Percentiles rank a stretch among this genome's conserved stretches.
phyloP scores from a whole-genome alignment of 176 grass and related monocot genomes.

The Cenchrus fungigraminus region DNA sequence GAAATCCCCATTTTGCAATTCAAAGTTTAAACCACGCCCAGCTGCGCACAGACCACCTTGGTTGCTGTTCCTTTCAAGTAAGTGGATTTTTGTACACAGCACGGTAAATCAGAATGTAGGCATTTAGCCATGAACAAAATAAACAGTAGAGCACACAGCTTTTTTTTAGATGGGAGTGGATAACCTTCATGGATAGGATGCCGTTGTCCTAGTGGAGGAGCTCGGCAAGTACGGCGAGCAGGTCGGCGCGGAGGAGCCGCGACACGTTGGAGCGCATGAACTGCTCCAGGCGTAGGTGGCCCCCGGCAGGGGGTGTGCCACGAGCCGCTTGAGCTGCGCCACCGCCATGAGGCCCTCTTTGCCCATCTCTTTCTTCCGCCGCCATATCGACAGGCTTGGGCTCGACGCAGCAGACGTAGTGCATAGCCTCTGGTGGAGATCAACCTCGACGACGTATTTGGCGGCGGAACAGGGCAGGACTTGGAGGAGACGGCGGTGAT shows the following conservation, averaged over 20 bases:
- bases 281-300: constrained; percentile 53
- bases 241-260: constrained; percentile 78
- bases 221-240: constrained; percentile 82
- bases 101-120: not conserved
- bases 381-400: constrained; percentile 80
- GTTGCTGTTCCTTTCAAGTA: not conserved
- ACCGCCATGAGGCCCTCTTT: constrained; percentile 94
- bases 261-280: constrained; percentile 83
- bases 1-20: not conserved
- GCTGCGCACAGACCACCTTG: not conserved
- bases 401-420: constrained; percentile 57
- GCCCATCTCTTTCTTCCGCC: constrained; percentile 95
- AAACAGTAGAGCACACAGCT: not conserved
- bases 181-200: constrained; percentile 85
- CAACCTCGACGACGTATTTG: not conserved
- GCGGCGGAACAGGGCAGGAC: constrained; percentile 18
- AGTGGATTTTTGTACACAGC: not conserved
- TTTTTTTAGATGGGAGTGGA: not conserved
- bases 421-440: constrained; percentile 7
- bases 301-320: constrained; percentile 34
- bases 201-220: constrained; percentile 85
- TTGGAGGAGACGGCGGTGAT: constrained; percentile 27
- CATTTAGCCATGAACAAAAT: not conserved
- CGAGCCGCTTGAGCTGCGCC: constrained; percentile 84
- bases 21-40: not conserved